phyloP scores from a whole-genome alignment of 2,329 filamentous ascomycete genomes.

The Penicillium digitatum region DNA sequence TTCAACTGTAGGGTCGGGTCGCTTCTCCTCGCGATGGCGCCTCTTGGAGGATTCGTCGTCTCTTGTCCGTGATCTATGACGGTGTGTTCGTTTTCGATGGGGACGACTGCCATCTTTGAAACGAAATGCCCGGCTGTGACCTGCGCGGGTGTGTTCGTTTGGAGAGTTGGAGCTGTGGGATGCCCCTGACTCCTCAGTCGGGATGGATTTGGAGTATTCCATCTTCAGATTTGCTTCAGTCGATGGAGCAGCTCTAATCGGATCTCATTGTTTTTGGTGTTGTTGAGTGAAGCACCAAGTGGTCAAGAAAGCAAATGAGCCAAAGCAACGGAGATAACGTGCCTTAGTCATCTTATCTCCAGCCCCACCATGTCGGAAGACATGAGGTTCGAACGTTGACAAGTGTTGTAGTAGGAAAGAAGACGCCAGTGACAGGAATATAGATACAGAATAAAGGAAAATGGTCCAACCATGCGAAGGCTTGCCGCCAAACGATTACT shows the following conservation, averaged over 20 bases:
- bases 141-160: not conserved
- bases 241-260: not conserved
- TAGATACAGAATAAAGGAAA: no score
- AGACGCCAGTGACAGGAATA: no score
- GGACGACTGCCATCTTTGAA: constrained; percentile 19
- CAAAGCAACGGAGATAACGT: not conserved
- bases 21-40: constrained; percentile 18
- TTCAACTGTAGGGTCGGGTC: not conserved
- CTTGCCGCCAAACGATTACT: no score
- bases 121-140: not conserved
- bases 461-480: no score
- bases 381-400: no score
- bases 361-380: not conserved
- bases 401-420: no score
- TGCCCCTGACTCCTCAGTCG: not conserved
- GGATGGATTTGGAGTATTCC: not conserved
- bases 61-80: constrained; percentile 1
- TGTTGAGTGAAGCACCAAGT: not conserved
- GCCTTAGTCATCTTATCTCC: constrained; percentile 6
- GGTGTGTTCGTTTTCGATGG: constrained; percentile 7
- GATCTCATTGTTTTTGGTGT: not conserved
- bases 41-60: constrained; percentile 22
- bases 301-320: not conserved
- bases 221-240: not conserved
- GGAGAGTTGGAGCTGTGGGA: not conserved